A percentile compares a stretch with the other conserved stretches of the same genome.
These are phyloP conservation scores for Pythium plurisporium DNA, from an alignment of 352 stramenopile species.

Conservation along the genomic window DNA sequence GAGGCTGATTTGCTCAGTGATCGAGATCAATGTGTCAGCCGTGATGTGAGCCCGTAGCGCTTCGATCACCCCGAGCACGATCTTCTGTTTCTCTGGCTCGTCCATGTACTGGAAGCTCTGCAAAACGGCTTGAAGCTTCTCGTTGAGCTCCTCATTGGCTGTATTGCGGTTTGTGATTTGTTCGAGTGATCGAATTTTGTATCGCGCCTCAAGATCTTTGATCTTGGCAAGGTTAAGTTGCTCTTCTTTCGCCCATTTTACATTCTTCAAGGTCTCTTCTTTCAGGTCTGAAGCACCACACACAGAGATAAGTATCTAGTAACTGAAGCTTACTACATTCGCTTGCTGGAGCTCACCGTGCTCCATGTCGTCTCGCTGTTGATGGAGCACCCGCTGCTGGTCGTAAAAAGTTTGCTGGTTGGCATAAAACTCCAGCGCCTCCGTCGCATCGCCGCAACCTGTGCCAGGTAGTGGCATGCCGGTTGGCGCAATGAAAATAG, in stretches of 20 bases:
- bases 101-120: constrained; percentile 59
- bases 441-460: constrained; percentile 34
- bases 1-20: constrained; percentile 48
- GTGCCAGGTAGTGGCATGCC: constrained; percentile 4
- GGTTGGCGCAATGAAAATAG: constrained; percentile 54
- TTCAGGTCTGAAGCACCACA: constrained; percentile 31
- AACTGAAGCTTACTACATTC: not conserved
- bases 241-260: constrained; percentile 34
- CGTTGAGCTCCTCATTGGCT: constrained; percentile 38
- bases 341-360: constrained; percentile 28
- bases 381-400: constrained; percentile 31
- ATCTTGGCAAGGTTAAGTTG: constrained; percentile 31
- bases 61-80: constrained; percentile 47
- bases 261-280: constrained; percentile 27
- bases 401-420: constrained; percentile 67
- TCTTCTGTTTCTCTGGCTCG: constrained; percentile 46
- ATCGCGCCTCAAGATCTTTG: constrained; percentile 43
- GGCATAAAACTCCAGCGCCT: constrained; percentile 55
- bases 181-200: constrained; percentile 48
- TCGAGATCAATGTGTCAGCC: constrained; percentile 35
- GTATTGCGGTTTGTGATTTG: constrained; percentile 47
- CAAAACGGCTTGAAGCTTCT: constrained; percentile 44
- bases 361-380: constrained; percentile 45
- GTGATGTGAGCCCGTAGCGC: constrained; percentile 45
- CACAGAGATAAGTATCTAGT: not conserved